A percentile compares a stretch with the other conserved stretches of the same genome.
Evolutionary conservation across 1,284 basidiomycete genomes (phyloP).

Genomic region (Pterulicium gracile): DNA sequence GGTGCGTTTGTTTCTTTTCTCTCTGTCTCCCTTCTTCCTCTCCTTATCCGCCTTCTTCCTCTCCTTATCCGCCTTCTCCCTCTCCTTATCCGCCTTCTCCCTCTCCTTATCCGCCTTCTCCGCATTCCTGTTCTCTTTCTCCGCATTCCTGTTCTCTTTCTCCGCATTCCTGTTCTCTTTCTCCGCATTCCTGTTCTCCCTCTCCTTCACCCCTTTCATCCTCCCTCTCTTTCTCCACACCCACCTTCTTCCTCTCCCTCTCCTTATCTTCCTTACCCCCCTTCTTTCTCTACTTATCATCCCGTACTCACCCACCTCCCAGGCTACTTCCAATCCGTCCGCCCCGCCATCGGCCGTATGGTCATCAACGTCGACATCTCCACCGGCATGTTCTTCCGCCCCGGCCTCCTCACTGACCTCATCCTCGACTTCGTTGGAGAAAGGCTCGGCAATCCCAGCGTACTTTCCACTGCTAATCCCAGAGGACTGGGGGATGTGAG

Average conservation of each 20-base stretch:
- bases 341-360: conserved; percentile 41
- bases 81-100: too few relatives aligned
- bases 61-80: too few relatives aligned
- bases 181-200: not conserved
- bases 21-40: not conserved
- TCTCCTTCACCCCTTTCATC: not conserved
- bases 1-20: too few relatives aligned
- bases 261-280: not conserved
- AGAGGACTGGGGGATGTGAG: conserved; percentile 28
- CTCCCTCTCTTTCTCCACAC: too few relatives aligned
- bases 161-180: too few relatives aligned
- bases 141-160: not conserved
- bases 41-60: not conserved
- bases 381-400: conserved; percentile 51
- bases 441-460: conserved; percentile 4
- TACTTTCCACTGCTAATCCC: conserved; percentile 19
- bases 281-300: not conserved
- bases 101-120: too few relatives aligned
- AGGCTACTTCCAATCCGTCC: conserved; percentile 45
- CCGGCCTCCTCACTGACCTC: conserved; percentile 25
- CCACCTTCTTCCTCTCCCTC: too few relatives aligned
- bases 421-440: conserved; percentile 33
- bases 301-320: not conserved
- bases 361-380: conserved; percentile 55
- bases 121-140: too few relatives aligned